Evolutionary conservation across 2,329 filamentous ascomycete genomes (phyloP).

Genomic region (Elsinoe ampelina): DNA sequence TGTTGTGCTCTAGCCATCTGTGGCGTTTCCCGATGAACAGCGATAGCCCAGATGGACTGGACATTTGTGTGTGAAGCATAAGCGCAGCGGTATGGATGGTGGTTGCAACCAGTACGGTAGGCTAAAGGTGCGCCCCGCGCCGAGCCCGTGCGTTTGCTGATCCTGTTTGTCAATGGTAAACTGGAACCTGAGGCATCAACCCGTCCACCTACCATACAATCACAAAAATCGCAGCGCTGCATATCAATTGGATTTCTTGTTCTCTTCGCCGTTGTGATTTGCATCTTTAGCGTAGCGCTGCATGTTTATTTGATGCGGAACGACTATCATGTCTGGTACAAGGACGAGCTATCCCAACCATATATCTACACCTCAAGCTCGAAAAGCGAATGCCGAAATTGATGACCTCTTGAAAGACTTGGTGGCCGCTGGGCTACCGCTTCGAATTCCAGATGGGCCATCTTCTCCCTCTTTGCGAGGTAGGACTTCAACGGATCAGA

Average conservation of each 20-base stretch:
- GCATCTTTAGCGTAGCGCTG: neutral
- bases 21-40: too few species aligned
- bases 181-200: conserved; percentile 2
- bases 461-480: conserved; percentile 12
- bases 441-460: neutral
- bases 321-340: neutral
- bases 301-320: too few species aligned
- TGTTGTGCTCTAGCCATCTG: too few species aligned
- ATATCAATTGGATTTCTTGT: neutral
- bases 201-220: neutral
- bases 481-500: neutral
- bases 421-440: conserved; percentile 9
- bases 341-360: neutral
- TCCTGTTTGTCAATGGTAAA: conserved; percentile 1
- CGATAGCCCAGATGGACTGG: too few species aligned
- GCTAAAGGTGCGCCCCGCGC: neutral
- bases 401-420: conserved; percentile 11
- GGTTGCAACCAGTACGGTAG: neutral
- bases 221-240: neutral
- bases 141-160: conserved; percentile 6
- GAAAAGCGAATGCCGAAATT: conserved; percentile 15
- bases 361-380: conserved; percentile 1
- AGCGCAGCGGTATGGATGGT: neutral
- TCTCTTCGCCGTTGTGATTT: neutral
- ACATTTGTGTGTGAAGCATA: too few species aligned